phyloP scores from a whole-genome alignment of 2,329 filamentous ascomycete species.

The Nemania bipapillata region DNA sequence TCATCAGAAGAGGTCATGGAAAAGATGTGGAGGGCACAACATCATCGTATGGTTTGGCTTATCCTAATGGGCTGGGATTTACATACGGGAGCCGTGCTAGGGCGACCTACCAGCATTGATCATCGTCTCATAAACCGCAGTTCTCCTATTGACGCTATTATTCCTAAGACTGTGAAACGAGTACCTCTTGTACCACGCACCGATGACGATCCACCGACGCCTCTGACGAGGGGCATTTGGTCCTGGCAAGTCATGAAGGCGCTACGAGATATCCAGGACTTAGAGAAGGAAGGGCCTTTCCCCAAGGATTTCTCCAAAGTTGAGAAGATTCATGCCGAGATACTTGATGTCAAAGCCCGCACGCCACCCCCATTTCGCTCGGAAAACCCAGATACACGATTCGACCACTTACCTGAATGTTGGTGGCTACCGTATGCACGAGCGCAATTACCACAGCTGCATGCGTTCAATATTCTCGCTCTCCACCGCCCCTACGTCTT shows the following conservation, averaged over 20 bases:
- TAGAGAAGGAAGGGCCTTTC: constrained; percentile 67
- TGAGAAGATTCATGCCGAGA: constrained; percentile 63
- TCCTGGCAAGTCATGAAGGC: constrained; percentile 60
- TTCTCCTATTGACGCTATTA: constrained; percentile 64
- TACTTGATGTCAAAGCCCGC: constrained; percentile 60
- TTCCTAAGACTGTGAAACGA: constrained; percentile 60
- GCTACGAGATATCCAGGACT: constrained; percentile 64
- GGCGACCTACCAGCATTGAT: constrained; percentile 67
- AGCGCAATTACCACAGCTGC: constrained; percentile 60
- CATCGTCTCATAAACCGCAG: constrained; percentile 59
- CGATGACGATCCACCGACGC: constrained; percentile 66
- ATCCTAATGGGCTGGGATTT: constrained; percentile 66
- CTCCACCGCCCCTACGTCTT: constrained; percentile 72
- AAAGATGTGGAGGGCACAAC: constrained; percentile 68
- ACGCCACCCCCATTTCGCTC: constrained; percentile 66
- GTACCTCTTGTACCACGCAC: constrained; percentile 61
- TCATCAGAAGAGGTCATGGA: constrained; percentile 61
- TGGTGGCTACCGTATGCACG: constrained; percentile 63
- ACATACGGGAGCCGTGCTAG: constrained; percentile 64
- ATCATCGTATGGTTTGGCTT: constrained; percentile 66
- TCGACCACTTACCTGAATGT: constrained; percentile 64
- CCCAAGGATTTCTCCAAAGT: constrained; percentile 66
- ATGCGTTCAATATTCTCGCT: constrained; percentile 67
- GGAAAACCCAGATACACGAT: constrained; percentile 67
- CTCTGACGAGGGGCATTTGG: constrained; percentile 65